Base-by-base conservation (phyloP, 371 early-diverging fungal species). In the Rhizopus microsporus region DNA sequence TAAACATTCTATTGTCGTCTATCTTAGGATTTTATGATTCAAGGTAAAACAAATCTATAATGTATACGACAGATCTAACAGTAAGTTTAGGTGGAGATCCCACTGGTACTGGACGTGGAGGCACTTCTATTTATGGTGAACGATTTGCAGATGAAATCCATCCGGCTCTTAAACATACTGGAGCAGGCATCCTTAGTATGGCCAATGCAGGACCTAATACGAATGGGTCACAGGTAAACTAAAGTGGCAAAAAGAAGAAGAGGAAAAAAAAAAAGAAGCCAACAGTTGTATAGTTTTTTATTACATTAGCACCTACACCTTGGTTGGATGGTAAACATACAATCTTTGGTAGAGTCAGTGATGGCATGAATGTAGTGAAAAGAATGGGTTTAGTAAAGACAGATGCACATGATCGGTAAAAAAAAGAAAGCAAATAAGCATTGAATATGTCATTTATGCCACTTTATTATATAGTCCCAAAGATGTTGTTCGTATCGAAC, bases 171-270 rank as follows among this genome's bases (percentile, higher is more conserved):
- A 87, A 88, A 60, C 95, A 94, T 63, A 83, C 88, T n/a, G 88
- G 86, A 42, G 86, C 86, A 55, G 92, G 92, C 31, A 85, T 90
- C 58, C 65, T 88, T 10, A 85, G 85, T 63, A 94, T 94, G 95
- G 95, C 95, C 17, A 94, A 94, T 71, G 58, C 86, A 42, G 95
- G 95, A 7, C 85, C 85, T 45, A 85, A 93, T 60, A 90, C 93
- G 5, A 94, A 94, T 63, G 91, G 92, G 45, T 89, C 93, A 68
- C 88, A 87, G 67, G 86, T 82, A 74, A 63, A 63, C 13, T 7
- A n/a, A 13, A 47, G 15, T 5, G 46, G 30, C 3, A 30, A 40
- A 44, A 35, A 23, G 29, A 33, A 44, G 29, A 15, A 1, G 1
- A 29, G 15, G 34, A 15, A 7, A 5, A 35, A 29, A 5, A 0